Conservation (phyloP, 2,329 filamentous ascomycete genomes). For the Trichoderma sp. region DNA sequence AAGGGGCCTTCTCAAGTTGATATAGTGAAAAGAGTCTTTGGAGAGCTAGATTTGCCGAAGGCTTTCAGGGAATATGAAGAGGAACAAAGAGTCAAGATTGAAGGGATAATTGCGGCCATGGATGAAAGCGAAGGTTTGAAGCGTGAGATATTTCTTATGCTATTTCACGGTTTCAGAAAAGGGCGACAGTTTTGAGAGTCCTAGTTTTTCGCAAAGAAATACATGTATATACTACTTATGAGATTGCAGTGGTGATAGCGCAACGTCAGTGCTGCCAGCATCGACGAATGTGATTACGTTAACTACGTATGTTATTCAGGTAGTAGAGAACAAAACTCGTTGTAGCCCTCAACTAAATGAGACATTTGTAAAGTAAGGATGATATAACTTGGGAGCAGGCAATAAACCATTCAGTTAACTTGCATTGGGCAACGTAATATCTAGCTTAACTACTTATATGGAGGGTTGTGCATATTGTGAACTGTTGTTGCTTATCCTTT, state of each 20-base stretch:
- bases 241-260: too few relatives aligned
- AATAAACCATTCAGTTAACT: too few relatives aligned
- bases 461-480: too few relatives aligned
- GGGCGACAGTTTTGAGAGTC: not conserved
- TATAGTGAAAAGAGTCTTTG: not conserved
- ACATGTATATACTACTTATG: too few relatives aligned
- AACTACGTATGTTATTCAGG: too few relatives aligned
- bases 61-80: not conserved
- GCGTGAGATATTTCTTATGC: not conserved
- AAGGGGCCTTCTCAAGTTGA: not conserved
- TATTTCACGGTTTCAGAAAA: not conserved
- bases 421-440: too few relatives aligned
- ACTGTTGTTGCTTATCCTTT: too few relatives aligned
- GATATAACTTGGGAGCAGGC: too few relatives aligned
- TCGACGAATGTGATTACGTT: not conserved
- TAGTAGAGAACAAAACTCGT: too few relatives aligned
- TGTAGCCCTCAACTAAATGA: too few relatives aligned
- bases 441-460: too few relatives aligned
- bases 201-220: not conserved
- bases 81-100: not conserved
- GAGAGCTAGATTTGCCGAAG: not conserved
- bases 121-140: not conserved
- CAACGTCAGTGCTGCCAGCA: not conserved
- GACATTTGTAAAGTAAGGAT: too few relatives aligned
- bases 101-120: not conserved